Base-by-base conservation (phyloP, 2,329 filamentous ascomycete genomes). In the Ampelomyces quisqualis region DNA sequence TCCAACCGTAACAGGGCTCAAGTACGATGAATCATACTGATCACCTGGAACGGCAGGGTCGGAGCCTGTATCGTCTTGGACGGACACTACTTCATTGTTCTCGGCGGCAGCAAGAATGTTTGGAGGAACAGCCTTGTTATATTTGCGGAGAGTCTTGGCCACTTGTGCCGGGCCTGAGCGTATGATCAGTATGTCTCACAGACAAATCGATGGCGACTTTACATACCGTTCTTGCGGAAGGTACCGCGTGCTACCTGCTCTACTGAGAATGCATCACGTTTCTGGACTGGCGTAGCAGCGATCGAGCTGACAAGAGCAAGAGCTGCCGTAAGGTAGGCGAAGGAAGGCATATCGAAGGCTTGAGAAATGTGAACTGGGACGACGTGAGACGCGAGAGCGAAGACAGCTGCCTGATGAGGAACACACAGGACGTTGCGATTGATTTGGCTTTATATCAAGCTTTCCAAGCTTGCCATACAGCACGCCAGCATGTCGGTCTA, bases 1-100 rank as follows among this genome's bases (percentile, higher is more conserved):
- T 30, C 85, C 86, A 47, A 89, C 72, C 2, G 71, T 74, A 32
- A 89, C 79, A 0, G 82, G 79, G 49, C 50, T 53, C 38, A 65
- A 45, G 42, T 64, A 65, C 10, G 55, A 49, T 6, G 55, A 56
- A 28, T 68, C 65, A 44, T 62, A 60, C 23, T 64, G 48, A 39
- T 74, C 71, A 41, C 62, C 58, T 9, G 72, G 71, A 24, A 60
- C 64, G 33, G 72, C 70, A 38, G 65, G 53, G 9, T 67, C 70
- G 36, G 60, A 51, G 28, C 73, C 72, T 32, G 51, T 68, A 3
- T 26, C 45, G 20, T 36, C 45, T 23, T 22, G 46, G 35, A 50
- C 49, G 23, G 48, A 23, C 4, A 53, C 32, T 5, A 52, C 35
- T 19, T 48, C 37, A 15, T 54, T 56, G 38, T 65, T 58, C 8